Evolutionary conservation across 2,329 filamentous ascomycete species (phyloP), one percentile per base, ranked within the genome.

Genomic region (Gremmenia infestans): DNA sequence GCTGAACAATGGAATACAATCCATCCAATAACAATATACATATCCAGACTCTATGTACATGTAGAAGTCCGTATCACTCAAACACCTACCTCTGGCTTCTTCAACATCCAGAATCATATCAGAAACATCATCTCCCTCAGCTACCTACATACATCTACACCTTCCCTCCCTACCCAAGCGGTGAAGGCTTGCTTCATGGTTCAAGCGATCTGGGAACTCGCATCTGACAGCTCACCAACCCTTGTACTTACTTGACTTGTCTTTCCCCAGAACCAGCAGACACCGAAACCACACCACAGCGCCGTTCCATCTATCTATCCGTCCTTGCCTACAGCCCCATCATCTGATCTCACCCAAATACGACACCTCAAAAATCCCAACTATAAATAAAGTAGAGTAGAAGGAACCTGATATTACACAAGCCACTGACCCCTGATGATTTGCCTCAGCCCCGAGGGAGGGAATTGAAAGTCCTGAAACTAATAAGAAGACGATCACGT

Each of bases 201-300:
- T 49, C 17, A 49, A 15, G 28, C n/a, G 9, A 19, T 15, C 49
- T 32, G 52, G 52, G 46, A 48, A 39, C 47, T 50, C 52, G 35
- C 50, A 58, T 50, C 23, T 55, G 56, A 59, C 54, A 59, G 50
- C 53, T 54, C 54, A 54, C 50, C 39, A 15, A 46, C 15, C 25
- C 32, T 22, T 50, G 35, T 42, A 15, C 19, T 22, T 22, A 22
- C 19, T 22, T 22, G 19, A 22, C 19, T 23, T 28, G 17, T 37
- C 17, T 12, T 42, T 25, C 39, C 22, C 12, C 37, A 5, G 5
- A 39, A 53, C 35, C 50, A 12, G 22, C 15, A 35, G 15, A n/a
- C 32, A 3, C 47, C 47, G 32, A 49, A 14, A 37, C 1, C 47
- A 4, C 28, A 37, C 11, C 12, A 22, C 19, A 22, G 19, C 19